phyloP scores from a whole-genome alignment of 352 stramenopile species.

The Phytophthora pisi region DNA sequence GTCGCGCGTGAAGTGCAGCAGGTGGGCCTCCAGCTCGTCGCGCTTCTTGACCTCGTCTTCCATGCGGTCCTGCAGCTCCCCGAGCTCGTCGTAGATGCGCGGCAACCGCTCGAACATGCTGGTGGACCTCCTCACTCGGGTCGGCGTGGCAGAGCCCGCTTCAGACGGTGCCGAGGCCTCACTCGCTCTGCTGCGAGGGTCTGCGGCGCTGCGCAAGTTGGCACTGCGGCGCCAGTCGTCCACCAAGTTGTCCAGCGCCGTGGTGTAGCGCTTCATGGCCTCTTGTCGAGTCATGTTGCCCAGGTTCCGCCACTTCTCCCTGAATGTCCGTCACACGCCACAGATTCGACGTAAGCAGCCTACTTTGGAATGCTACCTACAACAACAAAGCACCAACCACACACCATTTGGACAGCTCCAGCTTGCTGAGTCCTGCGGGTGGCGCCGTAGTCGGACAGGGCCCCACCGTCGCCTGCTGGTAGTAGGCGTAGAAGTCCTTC shows the following conservation, averaged over 20 bases:
- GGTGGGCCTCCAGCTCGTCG: slow-evolving; percentile 67
- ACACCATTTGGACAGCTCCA: slow-evolving; percentile 65
- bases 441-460: slow-evolving; percentile 48
- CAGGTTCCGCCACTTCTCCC: slow-evolving; percentile 79
- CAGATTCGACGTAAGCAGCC: background rate
- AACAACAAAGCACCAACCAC: background rate
- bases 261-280: slow-evolving; percentile 83
- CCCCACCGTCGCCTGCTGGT: slow-evolving; percentile 74
- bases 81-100: slow-evolving; percentile 70
- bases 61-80: slow-evolving; percentile 66
- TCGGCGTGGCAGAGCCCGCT: slow-evolving; percentile 18
- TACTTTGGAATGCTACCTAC: background rate
- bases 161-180: slow-evolving; percentile 30
- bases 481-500: slow-evolving; percentile 83
- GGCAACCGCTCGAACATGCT: slow-evolving; percentile 75
- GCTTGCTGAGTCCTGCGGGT: slow-evolving; percentile 46
- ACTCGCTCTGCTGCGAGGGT: slow-evolving; percentile 14
- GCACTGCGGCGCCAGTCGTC: slow-evolving; percentile 80
- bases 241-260: slow-evolving; percentile 77
- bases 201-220: slow-evolving; percentile 33
- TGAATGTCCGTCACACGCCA: slow-evolving; percentile 10
- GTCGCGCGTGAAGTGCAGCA: slow-evolving; percentile 68
- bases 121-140: slow-evolving; percentile 36
- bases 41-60: slow-evolving; percentile 76
- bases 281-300: slow-evolving; percentile 73